These are phyloP conservation scores for Beauveria brongniartii DNA, from an alignment of 2,329 filamentous ascomycete species.

Conservation along the genomic window DNA sequence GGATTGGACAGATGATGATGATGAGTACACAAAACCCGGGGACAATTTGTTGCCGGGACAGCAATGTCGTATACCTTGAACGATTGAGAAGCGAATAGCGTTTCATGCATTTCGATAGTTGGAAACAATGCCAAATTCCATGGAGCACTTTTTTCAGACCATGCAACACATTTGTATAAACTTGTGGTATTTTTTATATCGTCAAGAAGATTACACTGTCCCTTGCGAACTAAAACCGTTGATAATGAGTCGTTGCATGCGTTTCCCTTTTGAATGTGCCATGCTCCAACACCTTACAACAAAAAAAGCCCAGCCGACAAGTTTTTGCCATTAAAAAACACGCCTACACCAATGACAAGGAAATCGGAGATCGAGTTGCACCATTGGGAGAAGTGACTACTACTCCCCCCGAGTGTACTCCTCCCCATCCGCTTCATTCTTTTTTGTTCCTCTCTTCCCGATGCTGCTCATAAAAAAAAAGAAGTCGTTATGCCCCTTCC, in stretches of 20 bases:
- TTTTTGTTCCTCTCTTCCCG: not conserved
- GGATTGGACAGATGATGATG: too few species aligned
- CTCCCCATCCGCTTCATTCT: not conserved
- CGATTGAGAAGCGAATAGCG: too few species aligned
- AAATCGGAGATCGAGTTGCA: not conserved
- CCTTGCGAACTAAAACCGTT: conserved; percentile 23
- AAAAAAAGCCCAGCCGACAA: conserved; percentile 6
- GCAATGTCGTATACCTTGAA: too few species aligned
- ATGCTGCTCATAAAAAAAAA: conserved; percentile 6
- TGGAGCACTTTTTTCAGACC: too few species aligned
- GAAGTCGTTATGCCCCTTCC: conserved; percentile 3
- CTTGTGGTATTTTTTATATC: conserved; percentile 28
- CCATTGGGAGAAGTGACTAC: not conserved
- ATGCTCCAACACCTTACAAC: conserved; percentile 20
- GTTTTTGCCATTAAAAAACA: conserved; percentile 5
- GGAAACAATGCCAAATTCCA: too few species aligned
- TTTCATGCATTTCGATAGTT: not conserved
- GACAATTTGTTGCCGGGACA: too few species aligned
- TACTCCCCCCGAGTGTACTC: not conserved
- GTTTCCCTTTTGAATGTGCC: conserved; percentile 31
- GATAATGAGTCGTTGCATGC: conserved; percentile 23
- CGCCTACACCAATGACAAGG: conserved; percentile 7
- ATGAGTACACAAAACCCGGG: too few species aligned
- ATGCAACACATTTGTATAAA: conserved; percentile 8
- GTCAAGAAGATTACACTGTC: conserved; percentile 21